Evolutionary conservation across 1,284 basidiomycete genomes (phyloP).

Genomic region (Tilletia caries): DNA sequence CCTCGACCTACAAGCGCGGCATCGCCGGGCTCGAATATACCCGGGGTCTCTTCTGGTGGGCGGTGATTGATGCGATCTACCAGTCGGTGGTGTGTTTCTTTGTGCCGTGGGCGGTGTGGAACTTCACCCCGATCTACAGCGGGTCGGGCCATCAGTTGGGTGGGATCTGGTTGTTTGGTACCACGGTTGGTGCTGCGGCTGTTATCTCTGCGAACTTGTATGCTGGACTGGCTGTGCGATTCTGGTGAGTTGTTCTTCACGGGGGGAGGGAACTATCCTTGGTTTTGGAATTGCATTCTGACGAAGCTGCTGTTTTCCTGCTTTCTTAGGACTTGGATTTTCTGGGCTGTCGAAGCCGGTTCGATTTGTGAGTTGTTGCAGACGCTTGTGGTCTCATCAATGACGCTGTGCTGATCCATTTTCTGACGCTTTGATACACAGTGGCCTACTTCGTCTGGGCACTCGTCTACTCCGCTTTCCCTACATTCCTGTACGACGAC

Average conservation of each 20-base stretch:
- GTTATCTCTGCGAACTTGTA: conserved; percentile 74
- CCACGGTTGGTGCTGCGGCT: conserved; percentile 79
- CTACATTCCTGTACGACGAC: conserved; percentile 29
- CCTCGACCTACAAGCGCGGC: conserved; percentile 87
- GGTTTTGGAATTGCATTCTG: background rate
- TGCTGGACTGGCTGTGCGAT: conserved; percentile 29
- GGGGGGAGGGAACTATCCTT: background rate
- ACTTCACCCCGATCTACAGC: conserved; percentile 54
- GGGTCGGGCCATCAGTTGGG: conserved; percentile 54
- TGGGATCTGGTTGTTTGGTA: conserved; percentile 78
- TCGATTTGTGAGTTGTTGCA: conserved; percentile 24
- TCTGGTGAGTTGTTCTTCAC: conserved; percentile 16
- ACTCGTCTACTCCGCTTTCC: conserved; percentile 40
- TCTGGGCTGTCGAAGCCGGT: conserved; percentile 40
- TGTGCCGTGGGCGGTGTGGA: conserved; percentile 77
- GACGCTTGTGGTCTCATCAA: too few relatives aligned
- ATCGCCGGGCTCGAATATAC: conserved; percentile 92
- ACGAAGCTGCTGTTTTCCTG: background rate
- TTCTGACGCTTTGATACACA: background rate
- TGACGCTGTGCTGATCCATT: background rate
- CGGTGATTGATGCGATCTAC: conserved; percentile 90
- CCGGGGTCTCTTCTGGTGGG: conserved; percentile 83
- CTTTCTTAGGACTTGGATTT: conserved; percentile 30
- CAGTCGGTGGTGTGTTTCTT: conserved; percentile 88
- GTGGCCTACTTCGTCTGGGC: conserved; percentile 42